Evolutionary conservation across 768 basidiomycete species (phyloP), one percentile per base, ranked within the genome.

Genomic region (Mycena belliarum): DNA sequence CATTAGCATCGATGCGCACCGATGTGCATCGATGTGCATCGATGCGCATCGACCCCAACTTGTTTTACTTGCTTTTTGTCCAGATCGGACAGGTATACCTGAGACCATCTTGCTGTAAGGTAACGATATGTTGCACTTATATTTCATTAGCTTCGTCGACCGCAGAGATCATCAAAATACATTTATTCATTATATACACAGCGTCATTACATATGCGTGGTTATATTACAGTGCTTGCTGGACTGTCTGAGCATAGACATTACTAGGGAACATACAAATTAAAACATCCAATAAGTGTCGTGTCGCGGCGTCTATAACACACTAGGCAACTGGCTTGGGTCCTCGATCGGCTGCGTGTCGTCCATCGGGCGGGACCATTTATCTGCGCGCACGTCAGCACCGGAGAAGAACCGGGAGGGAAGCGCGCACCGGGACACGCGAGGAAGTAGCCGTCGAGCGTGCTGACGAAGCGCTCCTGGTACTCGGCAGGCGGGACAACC

Each of bases 401-500:
- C n/a, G 37, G 4, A 12, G 49, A n/a, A 11, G n/a, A 11, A 9
- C 10, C 3, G 32, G 32, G 23, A 25, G 42, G 28, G 49, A 38
- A 42, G 21, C 48, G 64, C 71, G 33, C 51, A 88, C 87, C 89
- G 62, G 88, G 89, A 72, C 88, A 90, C 28, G 87, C 85, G 16
- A 89, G 67, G 66, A 92, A 91, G 69, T 93, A 93, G 11, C 81
- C 76, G 49, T 89, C 85, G 57, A 93, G 73, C 5, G 91, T 83
- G 52, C 71, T 82, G 46, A 89, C 80, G 63, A 93, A 91, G 0
- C 91, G 80, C 40, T 90, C 86, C 49, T 88, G 84, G 66, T 93
- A 93, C 68, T 92, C 89, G 4, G 81, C 75, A 3, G 91, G 91
- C 1, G 91, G 91, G 40, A 93, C 79, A 15, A 93, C 87, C 0